Conservation (phyloP, 2,329 filamentous ascomycete genomes). For the Cladobotryum protrusum region DNA sequence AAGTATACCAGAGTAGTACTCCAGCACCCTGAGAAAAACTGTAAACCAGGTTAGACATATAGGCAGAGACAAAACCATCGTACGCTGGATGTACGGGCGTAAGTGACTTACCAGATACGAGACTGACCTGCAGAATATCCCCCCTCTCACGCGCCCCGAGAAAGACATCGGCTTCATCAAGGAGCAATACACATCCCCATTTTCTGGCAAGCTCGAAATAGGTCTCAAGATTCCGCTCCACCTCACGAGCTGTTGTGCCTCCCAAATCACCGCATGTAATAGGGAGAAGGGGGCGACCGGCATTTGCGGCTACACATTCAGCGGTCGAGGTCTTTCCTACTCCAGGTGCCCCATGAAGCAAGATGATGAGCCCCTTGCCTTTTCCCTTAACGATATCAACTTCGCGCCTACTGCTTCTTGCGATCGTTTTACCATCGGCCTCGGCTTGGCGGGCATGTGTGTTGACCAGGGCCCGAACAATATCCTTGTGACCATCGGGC, state of each 20-base stretch:
- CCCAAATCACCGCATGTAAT: conserved; percentile 2
- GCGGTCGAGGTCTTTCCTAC: conserved; percentile 1
- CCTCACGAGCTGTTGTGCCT: background rate
- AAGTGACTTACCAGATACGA: background rate
- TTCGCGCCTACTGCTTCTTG: no score
- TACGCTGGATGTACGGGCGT: no score
- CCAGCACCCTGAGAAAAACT: conserved; percentile 36
- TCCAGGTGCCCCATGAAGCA: conserved; percentile 1
- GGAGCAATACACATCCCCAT: background rate
- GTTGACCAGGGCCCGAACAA: background rate
- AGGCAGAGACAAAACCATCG: no score
- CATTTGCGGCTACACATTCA: background rate
- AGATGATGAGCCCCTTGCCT: conserved; percentile 1
- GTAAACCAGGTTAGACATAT: no score
- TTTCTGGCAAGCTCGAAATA: background rate
- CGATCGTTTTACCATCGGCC: no score
- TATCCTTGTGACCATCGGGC: background rate
- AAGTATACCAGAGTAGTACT: conserved; percentile 37
- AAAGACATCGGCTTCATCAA: conserved; percentile 3
- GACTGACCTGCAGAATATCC: background rate
- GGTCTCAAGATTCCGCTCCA: background rate
- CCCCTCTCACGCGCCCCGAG: background rate
- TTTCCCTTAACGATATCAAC: conserved; percentile 1
- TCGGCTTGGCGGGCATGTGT: background rate
- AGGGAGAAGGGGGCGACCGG: background rate